Percentiles rank a stretch among this genome's conserved stretches.
Conservation (phyloP, 352 stramenopile genomes). For the Blastocystis sp. region DNA sequence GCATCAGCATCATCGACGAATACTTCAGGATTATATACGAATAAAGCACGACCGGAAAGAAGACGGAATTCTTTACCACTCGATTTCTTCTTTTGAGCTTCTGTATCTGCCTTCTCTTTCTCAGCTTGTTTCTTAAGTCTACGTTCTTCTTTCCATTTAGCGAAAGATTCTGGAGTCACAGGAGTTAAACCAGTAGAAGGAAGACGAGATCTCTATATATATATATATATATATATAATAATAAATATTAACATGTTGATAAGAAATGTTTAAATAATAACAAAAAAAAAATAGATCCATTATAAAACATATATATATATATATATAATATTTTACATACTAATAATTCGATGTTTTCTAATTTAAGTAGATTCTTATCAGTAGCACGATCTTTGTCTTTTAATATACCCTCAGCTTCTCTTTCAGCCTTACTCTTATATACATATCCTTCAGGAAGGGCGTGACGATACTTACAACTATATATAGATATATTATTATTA, state of each 20-base stretch:
- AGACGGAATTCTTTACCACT: constrained; percentile 54
- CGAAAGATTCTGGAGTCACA: constrained; percentile 62
- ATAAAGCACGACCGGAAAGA: constrained; percentile 66
- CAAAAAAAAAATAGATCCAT: constrained; percentile 58
- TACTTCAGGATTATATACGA: constrained; percentile 64
- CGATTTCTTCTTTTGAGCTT: constrained; percentile 48
- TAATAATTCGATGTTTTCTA: constrained; percentile 65
- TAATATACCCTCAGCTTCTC: constrained; percentile 49
- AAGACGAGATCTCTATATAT: constrained; percentile 53
- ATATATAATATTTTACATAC: neutral
- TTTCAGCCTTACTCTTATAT: constrained; percentile 63
- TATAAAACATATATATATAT: constrained; percentile 50
- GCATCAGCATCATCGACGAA: constrained; percentile 68
- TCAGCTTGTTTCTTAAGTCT: constrained; percentile 41
- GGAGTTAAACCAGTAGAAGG: constrained; percentile 59
- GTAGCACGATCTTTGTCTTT: constrained; percentile 52
- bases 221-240: constrained; percentile 40
- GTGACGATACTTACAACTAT: constrained; percentile 51
- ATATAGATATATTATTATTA: too few species aligned
- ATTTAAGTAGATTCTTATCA: constrained; percentile 59
- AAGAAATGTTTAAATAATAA: too few species aligned
- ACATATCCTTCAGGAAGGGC: constrained; percentile 62
- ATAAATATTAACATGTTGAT: neutral
- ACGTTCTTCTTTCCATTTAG: constrained; percentile 61
- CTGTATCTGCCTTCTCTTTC: constrained; percentile 49